phyloP scores from a whole-genome alignment of 495 filamentous ascomycete species.

The Penicillium pancosmium region DNA sequence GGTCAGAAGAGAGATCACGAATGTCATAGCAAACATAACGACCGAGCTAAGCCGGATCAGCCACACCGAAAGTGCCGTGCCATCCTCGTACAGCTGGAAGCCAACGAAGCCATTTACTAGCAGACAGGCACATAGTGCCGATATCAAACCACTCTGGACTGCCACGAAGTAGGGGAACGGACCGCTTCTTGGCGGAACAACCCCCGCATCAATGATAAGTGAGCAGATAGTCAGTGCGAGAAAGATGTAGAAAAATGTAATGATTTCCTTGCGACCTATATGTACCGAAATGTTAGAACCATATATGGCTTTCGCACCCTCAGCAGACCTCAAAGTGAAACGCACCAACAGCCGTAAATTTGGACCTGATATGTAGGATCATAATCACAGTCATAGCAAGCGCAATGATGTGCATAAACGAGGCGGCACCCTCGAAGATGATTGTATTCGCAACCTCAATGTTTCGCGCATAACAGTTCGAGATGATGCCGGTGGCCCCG shows the following conservation, averaged over 20 bases:
- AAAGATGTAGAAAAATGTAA: conserved; percentile 96
- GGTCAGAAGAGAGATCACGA: conserved; percentile 84
- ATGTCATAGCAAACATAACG: conserved; percentile 83
- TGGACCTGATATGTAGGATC: conserved; percentile 93
- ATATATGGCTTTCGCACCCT: not conserved
- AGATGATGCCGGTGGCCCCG: conserved; percentile 75
- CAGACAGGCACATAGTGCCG: conserved; percentile 84
- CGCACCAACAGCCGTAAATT: conserved; percentile 98
- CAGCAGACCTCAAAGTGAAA: conserved; percentile 22
- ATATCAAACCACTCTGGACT: conserved; percentile 86
- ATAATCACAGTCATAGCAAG: conserved; percentile 93
- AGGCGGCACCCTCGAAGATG: conserved; percentile 92
- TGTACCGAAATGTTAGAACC: conserved; percentile 10
- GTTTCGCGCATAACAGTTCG: conserved; percentile 90
- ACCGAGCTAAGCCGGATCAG: conserved; percentile 77
- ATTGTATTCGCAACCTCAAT: conserved; percentile 97
- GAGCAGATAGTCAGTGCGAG: conserved; percentile 87
- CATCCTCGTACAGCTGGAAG: conserved; percentile 98
- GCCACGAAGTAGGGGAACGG: conserved; percentile 91
- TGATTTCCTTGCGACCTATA: conserved; percentile 95
- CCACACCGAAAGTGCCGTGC: conserved; percentile 95
- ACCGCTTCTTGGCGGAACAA: conserved; percentile 77
- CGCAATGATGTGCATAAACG: conserved; percentile 90
- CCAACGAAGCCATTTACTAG: conserved; percentile 98
- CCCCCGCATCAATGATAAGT: conserved; percentile 89